Base-by-base conservation (phyloP, 2,329 filamentous ascomycete species). In the Orbilia brochopaga region DNA sequence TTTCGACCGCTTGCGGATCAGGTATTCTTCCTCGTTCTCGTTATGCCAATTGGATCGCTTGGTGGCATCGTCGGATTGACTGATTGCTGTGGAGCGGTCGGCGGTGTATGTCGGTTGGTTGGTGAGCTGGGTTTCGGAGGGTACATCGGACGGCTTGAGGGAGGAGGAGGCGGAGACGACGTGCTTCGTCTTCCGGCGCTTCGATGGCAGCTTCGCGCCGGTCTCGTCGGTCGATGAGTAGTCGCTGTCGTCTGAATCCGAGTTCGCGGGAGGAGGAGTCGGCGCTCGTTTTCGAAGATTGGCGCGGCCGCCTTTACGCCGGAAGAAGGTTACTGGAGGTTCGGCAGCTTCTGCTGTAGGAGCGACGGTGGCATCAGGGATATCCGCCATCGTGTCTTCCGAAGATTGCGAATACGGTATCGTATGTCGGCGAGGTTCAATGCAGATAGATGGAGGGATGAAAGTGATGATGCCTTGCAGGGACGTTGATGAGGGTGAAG, bases 21-120 rank as follows among this genome's bases (percentile, higher is more conserved):
- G 65, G 30, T 73, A 75, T 50, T 84, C 83, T 51, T 81, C 80
- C 23, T 83, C 81, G n/a, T 84, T 83, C 69, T 93, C 90, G 72
- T 96, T 92, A 80, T 89, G 94, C 92, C 92, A 97, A 79, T 96
- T 90, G 63, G 85, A 89, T 48, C 88, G 85, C 77, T 95, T 96
- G 0, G 93, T 97, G 19, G 94, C 93, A 78, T 97, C 92, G 79
- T 93, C 93, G 76, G 85, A 85, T 74, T 83, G 84, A 76, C 91
- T 86, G 74, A 83, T 83, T 23, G 86, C 80, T 65, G 82, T 84
- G 75, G 88, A 83, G 79, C 91, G 85, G 27, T 85, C 82, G 24
- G 67, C 67, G 10, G 56, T 42, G 53, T 66, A 70, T 10, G 57
- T 70, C n/a, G 56, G 59, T 8, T 60, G 51, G 13, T 32, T 57